These are phyloP conservation scores for Lasiosphaeria miniovina DNA, from an alignment of 495 filamentous ascomycete species.

Conservation along the genomic window DNA sequence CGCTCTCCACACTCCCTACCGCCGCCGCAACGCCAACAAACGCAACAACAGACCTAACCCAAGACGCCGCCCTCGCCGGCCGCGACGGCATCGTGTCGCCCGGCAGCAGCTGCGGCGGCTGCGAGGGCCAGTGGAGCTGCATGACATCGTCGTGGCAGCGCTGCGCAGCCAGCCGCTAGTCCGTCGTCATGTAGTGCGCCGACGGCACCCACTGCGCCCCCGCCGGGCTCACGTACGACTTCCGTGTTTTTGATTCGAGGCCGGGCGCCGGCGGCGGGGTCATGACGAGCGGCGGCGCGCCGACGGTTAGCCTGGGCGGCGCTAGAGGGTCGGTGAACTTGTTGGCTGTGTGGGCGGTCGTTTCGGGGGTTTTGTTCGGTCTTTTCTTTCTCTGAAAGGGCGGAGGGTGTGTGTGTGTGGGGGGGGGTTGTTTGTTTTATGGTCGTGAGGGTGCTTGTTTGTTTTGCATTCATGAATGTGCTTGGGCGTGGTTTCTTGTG, in stretches of 20 bases:
- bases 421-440: no score
- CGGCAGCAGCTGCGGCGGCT: constrained; percentile 23
- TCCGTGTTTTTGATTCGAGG: constrained; percentile 9
- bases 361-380: neutral
- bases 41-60: neutral
- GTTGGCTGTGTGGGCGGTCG: neutral
- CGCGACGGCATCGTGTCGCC: neutral
- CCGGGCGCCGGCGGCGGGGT: neutral
- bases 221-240: constrained; percentile 30
- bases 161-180: constrained; percentile 36
- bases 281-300: neutral
- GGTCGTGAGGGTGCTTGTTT: no score
- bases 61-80: neutral
- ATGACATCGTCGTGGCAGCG: constrained; percentile 36
- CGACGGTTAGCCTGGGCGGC: neutral
- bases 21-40: no score
- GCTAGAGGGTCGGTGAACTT: neutral
- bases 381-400: no score
- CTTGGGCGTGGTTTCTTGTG: no score
- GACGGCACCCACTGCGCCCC: constrained; percentile 33
- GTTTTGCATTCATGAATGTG: no score
- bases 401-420: no score
- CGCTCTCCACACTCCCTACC: no score
- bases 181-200: constrained; percentile 30
- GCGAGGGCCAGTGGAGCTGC: constrained; percentile 42